These are phyloP conservation scores for Cercospora beticola DNA, from an alignment of 2,329 filamentous ascomycete species.

Conservation along the genomic window DNA sequence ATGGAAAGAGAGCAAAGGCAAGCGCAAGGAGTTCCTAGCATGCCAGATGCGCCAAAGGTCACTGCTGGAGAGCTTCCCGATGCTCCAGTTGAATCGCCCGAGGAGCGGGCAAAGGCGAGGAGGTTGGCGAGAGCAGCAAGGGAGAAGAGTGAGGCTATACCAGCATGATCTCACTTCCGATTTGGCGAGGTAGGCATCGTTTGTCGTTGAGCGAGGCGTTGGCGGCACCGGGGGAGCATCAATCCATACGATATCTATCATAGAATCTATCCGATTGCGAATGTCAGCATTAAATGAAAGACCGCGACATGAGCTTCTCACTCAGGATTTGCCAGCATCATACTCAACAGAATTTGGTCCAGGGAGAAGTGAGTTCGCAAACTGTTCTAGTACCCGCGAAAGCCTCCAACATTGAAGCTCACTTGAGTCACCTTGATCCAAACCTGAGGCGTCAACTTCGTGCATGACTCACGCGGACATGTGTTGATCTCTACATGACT, in stretches of 20 bases:
- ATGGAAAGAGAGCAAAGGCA: conserved; percentile 64
- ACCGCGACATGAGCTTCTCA: background rate
- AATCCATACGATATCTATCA: background rate
- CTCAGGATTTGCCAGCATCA: background rate
- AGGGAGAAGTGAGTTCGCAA: background rate
- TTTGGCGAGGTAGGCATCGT: background rate
- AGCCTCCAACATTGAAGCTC: background rate
- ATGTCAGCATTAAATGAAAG: background rate
- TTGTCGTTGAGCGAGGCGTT: conserved; percentile 12
- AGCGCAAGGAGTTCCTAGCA: conserved; percentile 32
- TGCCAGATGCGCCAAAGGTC: conserved; percentile 44
- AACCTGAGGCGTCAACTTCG: background rate
- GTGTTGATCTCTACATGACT: background rate
- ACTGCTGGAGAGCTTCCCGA: conserved; percentile 34
- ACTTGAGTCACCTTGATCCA: background rate
- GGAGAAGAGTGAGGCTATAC: conserved; percentile 28
- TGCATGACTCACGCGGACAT: background rate
- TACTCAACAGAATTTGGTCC: too few relatives aligned
- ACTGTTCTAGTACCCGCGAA: background rate
- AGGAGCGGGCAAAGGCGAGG: conserved; percentile 32
- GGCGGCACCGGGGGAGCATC: background rate
- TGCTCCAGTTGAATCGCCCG: conserved; percentile 33
- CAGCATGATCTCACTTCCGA: conserved; percentile 21
- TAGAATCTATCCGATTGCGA: background rate
- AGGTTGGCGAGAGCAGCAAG: conserved; percentile 29